A percentile compares a stretch with the other conserved stretches of the same genome.
These are phyloP conservation scores for Tubosaeta sp. DNA, from an alignment of 768 basidiomycete genomes.

Conservation along the genomic window DNA sequence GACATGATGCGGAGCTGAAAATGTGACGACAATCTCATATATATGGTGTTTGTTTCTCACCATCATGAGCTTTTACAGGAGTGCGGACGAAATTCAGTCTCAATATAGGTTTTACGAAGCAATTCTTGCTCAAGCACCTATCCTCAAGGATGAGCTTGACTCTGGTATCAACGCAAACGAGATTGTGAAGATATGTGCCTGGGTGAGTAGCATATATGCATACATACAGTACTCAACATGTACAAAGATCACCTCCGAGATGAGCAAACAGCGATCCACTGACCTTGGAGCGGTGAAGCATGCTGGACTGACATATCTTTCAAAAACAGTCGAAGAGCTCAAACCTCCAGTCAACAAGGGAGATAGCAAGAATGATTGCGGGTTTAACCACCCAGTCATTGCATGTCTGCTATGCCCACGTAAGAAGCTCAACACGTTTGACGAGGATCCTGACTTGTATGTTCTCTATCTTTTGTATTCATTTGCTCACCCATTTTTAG, in stretches of 20 bases:
- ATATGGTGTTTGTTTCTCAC: no score
- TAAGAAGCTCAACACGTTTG: neutral
- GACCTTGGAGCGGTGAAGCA: neutral
- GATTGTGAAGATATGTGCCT: neutral
- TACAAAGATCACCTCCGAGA: neutral
- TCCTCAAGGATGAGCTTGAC: no score
- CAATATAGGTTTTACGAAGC: neutral
- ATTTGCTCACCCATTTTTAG: neutral
- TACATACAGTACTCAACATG: neutral
- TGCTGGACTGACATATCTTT: neutral
- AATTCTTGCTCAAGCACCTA: neutral
- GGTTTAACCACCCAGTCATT: conserved; percentile 1
- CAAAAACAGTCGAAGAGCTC: neutral
- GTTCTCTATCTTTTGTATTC: neutral
- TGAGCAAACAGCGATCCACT: neutral
- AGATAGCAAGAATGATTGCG: neutral
- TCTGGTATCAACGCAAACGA: no score
- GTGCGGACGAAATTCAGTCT: neutral
- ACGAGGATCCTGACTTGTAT: conserved; percentile 1
- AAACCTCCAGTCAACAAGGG: neutral
- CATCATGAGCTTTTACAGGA: neutral
- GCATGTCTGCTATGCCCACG: neutral
- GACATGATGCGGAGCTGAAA: neutral
- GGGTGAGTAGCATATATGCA: neutral
- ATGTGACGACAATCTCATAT: neutral